phyloP scores from a whole-genome alignment of 208 protist genomes.

The Wallacemonas sp. region DNA sequence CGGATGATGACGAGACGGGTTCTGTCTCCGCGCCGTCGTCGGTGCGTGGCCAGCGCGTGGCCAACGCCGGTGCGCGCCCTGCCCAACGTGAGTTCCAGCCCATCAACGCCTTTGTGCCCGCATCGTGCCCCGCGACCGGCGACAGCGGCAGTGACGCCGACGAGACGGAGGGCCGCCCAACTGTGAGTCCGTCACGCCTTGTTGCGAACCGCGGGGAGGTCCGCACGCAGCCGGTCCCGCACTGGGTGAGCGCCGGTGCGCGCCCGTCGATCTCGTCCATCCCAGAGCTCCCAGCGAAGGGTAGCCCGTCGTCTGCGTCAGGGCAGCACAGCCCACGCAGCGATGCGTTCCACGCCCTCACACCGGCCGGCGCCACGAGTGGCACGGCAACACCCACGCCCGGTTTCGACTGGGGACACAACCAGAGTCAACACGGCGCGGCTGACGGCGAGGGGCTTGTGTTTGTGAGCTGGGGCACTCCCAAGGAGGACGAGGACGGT shows the following conservation, averaged over 20 bases:
- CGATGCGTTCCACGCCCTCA: background rate
- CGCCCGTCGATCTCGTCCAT: conserved; percentile 1
- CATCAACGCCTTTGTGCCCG: background rate
- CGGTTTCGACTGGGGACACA: background rate
- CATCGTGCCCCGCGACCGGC: background rate
- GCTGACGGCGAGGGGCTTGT: conserved; percentile 1
- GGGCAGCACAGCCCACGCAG: conserved; percentile 6
- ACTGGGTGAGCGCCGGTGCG: background rate
- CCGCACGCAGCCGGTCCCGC: background rate
- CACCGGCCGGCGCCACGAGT: conserved; percentile 1
- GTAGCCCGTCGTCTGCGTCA: background rate
- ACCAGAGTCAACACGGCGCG: background rate
- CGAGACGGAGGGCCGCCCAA: background rate
- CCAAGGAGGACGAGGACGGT: background rate
- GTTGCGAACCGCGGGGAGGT: background rate
- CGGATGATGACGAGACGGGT: background rate
- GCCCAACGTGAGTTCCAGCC: background rate
- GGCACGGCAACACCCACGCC: conserved; percentile 4
- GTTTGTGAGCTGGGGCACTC: conserved; percentile 5
- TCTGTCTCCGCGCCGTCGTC: background rate
- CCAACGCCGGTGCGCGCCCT: too few species aligned
- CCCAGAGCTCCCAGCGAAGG: conserved; percentile 5
- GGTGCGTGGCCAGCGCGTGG: too few species aligned
- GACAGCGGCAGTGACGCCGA: background rate
- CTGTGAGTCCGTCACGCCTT: conserved; percentile 5